phyloP scores from a whole-genome alignment of 2,329 filamentous ascomycete genomes.

The Diaporthe helianthi region DNA sequence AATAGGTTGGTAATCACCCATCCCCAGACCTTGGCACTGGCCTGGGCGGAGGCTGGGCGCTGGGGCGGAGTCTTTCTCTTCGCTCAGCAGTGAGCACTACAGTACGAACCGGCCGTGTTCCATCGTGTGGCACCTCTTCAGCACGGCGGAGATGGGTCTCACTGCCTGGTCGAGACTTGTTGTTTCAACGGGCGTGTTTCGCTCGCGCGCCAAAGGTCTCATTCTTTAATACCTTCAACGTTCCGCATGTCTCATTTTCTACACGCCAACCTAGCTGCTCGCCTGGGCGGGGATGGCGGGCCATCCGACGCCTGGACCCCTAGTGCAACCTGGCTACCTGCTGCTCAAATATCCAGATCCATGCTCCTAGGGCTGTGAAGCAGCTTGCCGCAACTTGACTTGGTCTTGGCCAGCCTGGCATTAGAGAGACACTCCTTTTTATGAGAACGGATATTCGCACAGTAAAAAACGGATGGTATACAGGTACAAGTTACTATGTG shows the following conservation, averaged over 20 bases:
- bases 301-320: neutral
- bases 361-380: too few species aligned
- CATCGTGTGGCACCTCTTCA: constrained; percentile 11
- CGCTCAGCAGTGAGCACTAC: too few species aligned
- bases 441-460: too few species aligned
- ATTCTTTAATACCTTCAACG: neutral
- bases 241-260: neutral
- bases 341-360: neutral
- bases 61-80: neutral
- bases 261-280: neutral
- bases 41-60: constrained; percentile 10
- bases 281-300: neutral
- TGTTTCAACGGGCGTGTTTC: neutral
- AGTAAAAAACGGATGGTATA: too few species aligned
- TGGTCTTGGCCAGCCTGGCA: neutral
- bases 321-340: neutral
- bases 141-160: neutral
- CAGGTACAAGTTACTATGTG: too few species aligned
- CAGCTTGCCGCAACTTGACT: too few species aligned
- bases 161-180: neutral
- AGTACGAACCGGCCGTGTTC: neutral
- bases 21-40: constrained; percentile 8
- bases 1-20: neutral
- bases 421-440: neutral
- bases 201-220: neutral